Conservation (phyloP, 345 rosid genomes). For the Erysimum cheiranthoides region DNA sequence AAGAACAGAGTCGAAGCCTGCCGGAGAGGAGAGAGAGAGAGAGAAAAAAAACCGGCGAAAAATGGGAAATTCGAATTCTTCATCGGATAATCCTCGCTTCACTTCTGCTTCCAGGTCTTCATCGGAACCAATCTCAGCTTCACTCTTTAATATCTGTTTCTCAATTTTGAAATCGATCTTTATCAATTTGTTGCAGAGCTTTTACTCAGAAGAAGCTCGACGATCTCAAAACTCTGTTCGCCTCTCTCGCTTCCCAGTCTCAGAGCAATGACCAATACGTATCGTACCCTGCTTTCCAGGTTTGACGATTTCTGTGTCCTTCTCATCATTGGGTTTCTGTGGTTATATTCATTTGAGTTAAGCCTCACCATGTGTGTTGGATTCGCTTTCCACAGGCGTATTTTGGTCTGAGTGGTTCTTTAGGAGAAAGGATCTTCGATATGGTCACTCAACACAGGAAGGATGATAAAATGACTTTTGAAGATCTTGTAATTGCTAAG, state of each 20-base stretch:
- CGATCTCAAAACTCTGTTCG: slow-evolving; percentile 64
- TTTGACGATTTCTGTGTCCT: slow-evolving; percentile 24
- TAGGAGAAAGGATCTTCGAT: slow-evolving; percentile 73
- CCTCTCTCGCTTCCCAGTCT: slow-evolving; percentile 69
- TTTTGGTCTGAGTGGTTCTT: slow-evolving; percentile 64
- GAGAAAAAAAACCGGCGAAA: slow-evolving; percentile 8
- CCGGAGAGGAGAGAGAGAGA: slow-evolving; percentile 31
- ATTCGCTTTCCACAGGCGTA: slow-evolving; percentile 48
- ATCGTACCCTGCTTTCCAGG: slow-evolving; percentile 71
- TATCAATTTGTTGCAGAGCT: slow-evolving; percentile 55
- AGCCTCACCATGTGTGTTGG: slow-evolving; percentile 6
- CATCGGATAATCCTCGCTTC: slow-evolving; percentile 50
- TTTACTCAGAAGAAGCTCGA: slow-evolving; percentile 70
- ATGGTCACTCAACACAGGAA: slow-evolving; percentile 65
- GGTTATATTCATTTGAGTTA: not conserved
- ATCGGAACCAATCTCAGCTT: slow-evolving; percentile 9
- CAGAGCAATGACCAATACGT: slow-evolving; percentile 55
- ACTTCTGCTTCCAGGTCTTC: slow-evolving; percentile 49
- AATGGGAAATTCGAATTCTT: slow-evolving; percentile 50
- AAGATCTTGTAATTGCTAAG: slow-evolving; percentile 91
- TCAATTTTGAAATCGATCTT: not conserved
- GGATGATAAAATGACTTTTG: slow-evolving; percentile 63
- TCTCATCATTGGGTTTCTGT: not conserved
- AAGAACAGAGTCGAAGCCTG: slow-evolving; percentile 19
- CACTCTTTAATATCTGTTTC: not conserved